Conservation (phyloP, 805 yeast genomes). For the Candida taoyuanica region DNA sequence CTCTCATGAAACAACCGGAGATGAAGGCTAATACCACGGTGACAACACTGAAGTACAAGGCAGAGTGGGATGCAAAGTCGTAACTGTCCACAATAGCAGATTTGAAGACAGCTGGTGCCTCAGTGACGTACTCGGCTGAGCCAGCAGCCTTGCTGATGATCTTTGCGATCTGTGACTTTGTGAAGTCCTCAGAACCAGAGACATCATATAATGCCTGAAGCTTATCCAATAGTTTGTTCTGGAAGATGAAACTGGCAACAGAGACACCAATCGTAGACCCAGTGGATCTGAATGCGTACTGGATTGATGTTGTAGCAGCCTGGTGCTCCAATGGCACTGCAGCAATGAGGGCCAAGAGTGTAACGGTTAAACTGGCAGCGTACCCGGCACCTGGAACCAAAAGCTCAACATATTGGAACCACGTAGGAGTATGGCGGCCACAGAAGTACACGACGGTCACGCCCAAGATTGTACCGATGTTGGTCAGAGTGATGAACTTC, state of each 20-base stretch:
- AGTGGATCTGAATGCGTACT: slow-evolving; percentile 80
- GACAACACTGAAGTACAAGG: slow-evolving; percentile 41
- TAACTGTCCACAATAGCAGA: slow-evolving; percentile 41
- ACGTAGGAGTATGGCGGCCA: slow-evolving; percentile 23
- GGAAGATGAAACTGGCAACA: slow-evolving; percentile 62
- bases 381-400: slow-evolving; percentile 61
- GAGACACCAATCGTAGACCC: slow-evolving; percentile 86
- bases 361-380: slow-evolving; percentile 63
- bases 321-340: slow-evolving; percentile 66
- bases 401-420: slow-evolving; percentile 41
- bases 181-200: slow-evolving; percentile 13
- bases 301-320: slow-evolving; percentile 85
- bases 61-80: slow-evolving; percentile 43
- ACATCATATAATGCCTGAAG: slow-evolving; percentile 25
- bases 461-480: slow-evolving; percentile 45
- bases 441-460: slow-evolving; percentile 30
- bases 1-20: slow-evolving; percentile 44
- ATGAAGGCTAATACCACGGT: slow-evolving; percentile 39
- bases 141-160: slow-evolving; percentile 42
- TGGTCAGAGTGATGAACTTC: slow-evolving; percentile 38
- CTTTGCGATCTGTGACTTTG: slow-evolving; percentile 18
- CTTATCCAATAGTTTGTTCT: slow-evolving; percentile 35
- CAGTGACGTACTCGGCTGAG: slow-evolving; percentile 45
- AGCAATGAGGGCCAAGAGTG: slow-evolving; percentile 70
- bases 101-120: slow-evolving; percentile 42